Evolutionary conservation across 495 filamentous ascomycete genomes (phyloP).

Genomic region (Penicillium verhagenii): DNA sequence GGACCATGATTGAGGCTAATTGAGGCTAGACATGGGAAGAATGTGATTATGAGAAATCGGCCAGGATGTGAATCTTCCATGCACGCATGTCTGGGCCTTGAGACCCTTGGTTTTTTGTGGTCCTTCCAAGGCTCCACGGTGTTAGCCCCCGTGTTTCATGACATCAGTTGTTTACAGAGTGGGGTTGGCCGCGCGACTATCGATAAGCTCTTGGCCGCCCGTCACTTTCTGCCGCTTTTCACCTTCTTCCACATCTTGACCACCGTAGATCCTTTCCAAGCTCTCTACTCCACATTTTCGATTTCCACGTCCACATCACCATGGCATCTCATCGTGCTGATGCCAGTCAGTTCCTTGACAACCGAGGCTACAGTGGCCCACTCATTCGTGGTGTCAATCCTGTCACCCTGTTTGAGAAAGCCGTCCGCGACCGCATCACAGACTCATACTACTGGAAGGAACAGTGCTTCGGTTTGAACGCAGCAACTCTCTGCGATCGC

Average conservation of each 20-base stretch:
- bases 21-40: slow-evolving; percentile 13
- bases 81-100: slow-evolving; percentile 3
- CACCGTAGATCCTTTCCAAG: slow-evolving; percentile 11
- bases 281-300: slow-evolving; percentile 9
- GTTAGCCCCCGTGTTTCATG: slow-evolving; percentile 21
- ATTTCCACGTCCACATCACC: slow-evolving; percentile 22
- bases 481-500: slow-evolving; percentile 84
- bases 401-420: slow-evolving; percentile 84
- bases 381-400: slow-evolving; percentile 81
- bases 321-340: slow-evolving; percentile 59
- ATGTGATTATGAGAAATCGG: slow-evolving; percentile 7
- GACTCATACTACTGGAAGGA: slow-evolving; percentile 98
- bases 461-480: slow-evolving; percentile 94
- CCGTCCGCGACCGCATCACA: slow-evolving; percentile 89
- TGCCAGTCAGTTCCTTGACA: slow-evolving; percentile 73
- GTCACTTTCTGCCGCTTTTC: slow-evolving; percentile 5
- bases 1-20: slow-evolving; percentile 36
- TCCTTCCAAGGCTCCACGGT: not conserved
- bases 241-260: slow-evolving; percentile 4
- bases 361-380: slow-evolving; percentile 68
- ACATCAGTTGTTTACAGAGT: slow-evolving; percentile 33
- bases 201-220: slow-evolving; percentile 35
- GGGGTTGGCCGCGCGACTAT: slow-evolving; percentile 47
- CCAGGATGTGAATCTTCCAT: slow-evolving; percentile 21
- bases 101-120: not conserved